Conservation (phyloP, 768 basidiomycete species). For the Mycena chlorophos region DNA sequence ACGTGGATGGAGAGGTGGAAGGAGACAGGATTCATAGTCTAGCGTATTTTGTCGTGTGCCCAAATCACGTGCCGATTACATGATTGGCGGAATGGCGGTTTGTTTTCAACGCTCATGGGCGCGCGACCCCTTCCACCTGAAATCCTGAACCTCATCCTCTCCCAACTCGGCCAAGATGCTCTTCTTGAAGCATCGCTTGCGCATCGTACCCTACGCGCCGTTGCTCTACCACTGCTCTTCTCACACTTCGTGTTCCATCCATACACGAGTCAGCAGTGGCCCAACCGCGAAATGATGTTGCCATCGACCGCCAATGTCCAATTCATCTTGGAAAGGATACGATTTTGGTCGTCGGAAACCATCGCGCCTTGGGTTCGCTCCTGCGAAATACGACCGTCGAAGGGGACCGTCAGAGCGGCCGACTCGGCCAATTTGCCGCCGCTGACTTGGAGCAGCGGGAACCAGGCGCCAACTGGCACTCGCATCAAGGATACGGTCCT, state of each 20-base stretch:
- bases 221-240: not conserved
- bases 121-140: too few relatives aligned
- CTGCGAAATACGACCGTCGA: not conserved
- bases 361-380: not conserved
- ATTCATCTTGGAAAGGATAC: not conserved
- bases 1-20: conserved; percentile 47
- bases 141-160: not conserved
- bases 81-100: too few relatives aligned
- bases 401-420: not conserved
- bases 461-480: not conserved
- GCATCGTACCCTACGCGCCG: not conserved
- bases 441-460: not conserved
- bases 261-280: too few relatives aligned
- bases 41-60: too few relatives aligned
- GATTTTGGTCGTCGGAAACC: not conserved
- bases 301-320: not conserved
- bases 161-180: not conserved
- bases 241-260: not conserved
- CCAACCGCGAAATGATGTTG: too few relatives aligned
- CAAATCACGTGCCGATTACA: too few relatives aligned
- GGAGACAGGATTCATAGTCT: conserved; percentile 39
- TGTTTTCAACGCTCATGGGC: too few relatives aligned
- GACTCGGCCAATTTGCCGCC: not conserved
- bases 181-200: not conserved
- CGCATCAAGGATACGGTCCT: too few relatives aligned